Evolutionary conservation across 2,329 filamentous ascomycete species (phyloP).

Genomic region (Lecanosticta acicola): DNA sequence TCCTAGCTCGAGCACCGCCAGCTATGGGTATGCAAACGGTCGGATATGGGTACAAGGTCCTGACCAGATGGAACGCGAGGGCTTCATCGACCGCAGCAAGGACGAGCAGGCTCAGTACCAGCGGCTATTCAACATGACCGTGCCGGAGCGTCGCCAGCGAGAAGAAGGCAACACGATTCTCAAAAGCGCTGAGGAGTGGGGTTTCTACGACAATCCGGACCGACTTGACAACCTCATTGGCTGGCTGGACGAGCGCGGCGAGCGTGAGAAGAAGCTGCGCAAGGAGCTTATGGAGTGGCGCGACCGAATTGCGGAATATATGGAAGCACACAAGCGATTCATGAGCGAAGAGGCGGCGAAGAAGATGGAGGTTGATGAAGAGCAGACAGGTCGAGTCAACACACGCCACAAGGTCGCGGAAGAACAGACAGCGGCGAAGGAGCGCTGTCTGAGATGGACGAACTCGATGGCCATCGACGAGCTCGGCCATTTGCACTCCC

Average conservation of each 20-base stretch:
- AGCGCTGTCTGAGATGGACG: constrained; percentile 60
- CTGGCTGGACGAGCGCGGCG: constrained; percentile 83
- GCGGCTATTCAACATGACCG: constrained; percentile 71
- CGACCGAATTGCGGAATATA: constrained; percentile 66
- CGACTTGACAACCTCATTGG: constrained; percentile 71
- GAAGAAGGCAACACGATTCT: constrained; percentile 83
- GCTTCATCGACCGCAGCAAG: constrained; percentile 72
- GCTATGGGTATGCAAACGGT: constrained; percentile 85
- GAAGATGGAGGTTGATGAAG: constrained; percentile 44
- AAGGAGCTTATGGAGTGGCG: constrained; percentile 78
- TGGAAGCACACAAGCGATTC: constrained; percentile 43
- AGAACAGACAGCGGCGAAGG: constrained; percentile 47
- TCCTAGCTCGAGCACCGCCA: constrained; percentile 78
- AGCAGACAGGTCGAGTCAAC: constrained; percentile 49
- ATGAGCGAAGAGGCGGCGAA: constrained; percentile 46
- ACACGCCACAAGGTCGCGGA: constrained; percentile 58
- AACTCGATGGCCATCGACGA: constrained; percentile 54
- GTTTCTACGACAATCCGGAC: constrained; percentile 76
- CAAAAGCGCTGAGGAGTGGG: constrained; percentile 76
- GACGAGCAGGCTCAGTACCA: constrained; percentile 71
- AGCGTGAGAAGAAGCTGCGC: constrained; percentile 77
- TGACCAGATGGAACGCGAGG: constrained; percentile 77
- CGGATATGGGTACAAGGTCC: constrained; percentile 96
- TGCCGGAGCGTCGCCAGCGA: constrained; percentile 73
- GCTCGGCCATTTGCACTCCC: constrained; percentile 29